Evolutionary conservation across 78 protist genomes (phyloP).

Genomic region (Dictyostelium purpureum): DNA sequence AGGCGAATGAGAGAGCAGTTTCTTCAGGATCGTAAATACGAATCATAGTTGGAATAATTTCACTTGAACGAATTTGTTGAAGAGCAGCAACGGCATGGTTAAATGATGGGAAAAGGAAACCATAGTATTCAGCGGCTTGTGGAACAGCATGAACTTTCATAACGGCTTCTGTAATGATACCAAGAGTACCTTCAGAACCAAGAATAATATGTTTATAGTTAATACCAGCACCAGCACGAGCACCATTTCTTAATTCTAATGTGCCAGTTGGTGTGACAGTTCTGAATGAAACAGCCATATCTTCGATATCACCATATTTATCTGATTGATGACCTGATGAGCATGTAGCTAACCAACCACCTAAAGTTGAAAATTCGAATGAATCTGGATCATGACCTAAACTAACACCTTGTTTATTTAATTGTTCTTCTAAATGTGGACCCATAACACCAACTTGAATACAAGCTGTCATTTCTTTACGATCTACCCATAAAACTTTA

Average conservation of each 20-base stretch:
- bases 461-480: constrained; percentile 84
- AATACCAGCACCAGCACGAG: constrained; percentile 87
- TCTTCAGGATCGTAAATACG: constrained; percentile 84
- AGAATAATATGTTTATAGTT: constrained; percentile 84
- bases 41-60: constrained; percentile 82
- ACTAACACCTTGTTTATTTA: constrained; percentile 77
- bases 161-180: constrained; percentile 90
- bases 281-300: constrained; percentile 83
- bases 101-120: constrained; percentile 71
- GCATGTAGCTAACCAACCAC: constrained; percentile 95
- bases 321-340: constrained; percentile 89
- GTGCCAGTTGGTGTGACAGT: constrained; percentile 91
- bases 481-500: constrained; percentile 88
- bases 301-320: constrained; percentile 94
- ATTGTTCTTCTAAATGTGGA: constrained; percentile 83
- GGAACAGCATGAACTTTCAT: constrained; percentile 83
- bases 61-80: constrained; percentile 81
- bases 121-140: constrained; percentile 42
- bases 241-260: constrained; percentile 75
- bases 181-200: constrained; percentile 91
- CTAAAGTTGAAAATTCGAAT: constrained; percentile 88
- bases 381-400: constrained; percentile 95
- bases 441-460: constrained; percentile 93
- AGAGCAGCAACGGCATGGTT: constrained; percentile 49
- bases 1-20: constrained; percentile 79